Percentiles rank a stretch among this genome's conserved stretches.
Conservation (phyloP, 352 stramenopile genomes). For the Chrysophaeum taylorii region DNA sequence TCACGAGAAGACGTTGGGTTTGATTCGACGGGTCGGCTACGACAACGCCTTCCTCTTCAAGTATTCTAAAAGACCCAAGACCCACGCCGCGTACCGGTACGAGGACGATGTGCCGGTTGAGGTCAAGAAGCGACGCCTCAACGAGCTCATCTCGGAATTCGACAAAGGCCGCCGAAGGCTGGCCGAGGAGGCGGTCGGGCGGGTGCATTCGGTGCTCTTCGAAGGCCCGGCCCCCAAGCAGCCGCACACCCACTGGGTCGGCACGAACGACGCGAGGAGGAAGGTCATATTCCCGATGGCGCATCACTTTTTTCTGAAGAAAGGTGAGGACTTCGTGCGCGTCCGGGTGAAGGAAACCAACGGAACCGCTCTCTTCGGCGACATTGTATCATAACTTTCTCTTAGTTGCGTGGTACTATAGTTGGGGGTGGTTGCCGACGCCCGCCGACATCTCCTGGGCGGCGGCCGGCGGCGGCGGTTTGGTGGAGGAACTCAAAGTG, state of each 20-base stretch:
- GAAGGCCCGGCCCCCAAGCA: background rate
- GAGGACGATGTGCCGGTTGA: conserved; percentile 84
- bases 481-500: conserved; percentile 91
- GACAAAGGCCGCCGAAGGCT: conserved; percentile 27
- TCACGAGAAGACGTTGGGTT: conserved; percentile 76
- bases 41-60: conserved; percentile 98
- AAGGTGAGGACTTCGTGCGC: background rate
- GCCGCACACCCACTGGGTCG: background rate
- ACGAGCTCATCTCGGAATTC: conserved; percentile 78
- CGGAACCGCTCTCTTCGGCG: background rate
- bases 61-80: conserved; percentile 89
- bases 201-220: background rate
- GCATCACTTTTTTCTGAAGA: background rate
- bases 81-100: conserved; percentile 83
- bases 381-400: too few species aligned
- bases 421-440: conserved; percentile 89
- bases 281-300: background rate
- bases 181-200: background rate
- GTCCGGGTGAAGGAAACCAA: background rate
- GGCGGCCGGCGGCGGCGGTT: conserved; percentile 29
- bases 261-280: background rate
- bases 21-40: conserved; percentile 74
- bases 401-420: too few species aligned
- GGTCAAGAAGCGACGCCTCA: conserved; percentile 83
- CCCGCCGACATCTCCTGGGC: conserved; percentile 30